Evolutionary conservation across 495 filamentous ascomycete species (phyloP).

Genomic region (Paragyromitra xinjiangensis): DNA sequence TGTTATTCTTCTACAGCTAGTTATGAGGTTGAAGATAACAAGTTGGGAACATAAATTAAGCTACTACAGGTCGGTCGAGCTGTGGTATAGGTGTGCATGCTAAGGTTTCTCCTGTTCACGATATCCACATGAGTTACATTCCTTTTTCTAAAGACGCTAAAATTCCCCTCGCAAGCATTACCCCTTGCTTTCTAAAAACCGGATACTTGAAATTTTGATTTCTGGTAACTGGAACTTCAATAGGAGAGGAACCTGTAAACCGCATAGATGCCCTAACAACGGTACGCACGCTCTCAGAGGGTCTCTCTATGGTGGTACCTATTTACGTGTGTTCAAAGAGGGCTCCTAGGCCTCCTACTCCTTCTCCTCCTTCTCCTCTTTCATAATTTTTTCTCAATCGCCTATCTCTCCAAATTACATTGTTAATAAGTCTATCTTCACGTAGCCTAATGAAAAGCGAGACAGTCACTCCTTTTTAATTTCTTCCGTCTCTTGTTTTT

Average conservation of each 20-base stretch:
- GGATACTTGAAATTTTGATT: constrained; percentile 14
- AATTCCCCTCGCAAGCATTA: not conserved
- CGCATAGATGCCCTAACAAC: not conserved
- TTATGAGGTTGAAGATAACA: too few relatives aligned
- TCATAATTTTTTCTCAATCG: not conserved
- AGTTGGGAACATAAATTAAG: too few relatives aligned
- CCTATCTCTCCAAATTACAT: not conserved
- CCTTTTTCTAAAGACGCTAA: not conserved
- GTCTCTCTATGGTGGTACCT: not conserved
- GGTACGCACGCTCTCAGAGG: not conserved
- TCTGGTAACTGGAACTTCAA: not conserved
- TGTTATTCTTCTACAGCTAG: not conserved
- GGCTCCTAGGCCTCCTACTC: not conserved
- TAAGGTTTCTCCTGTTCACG: not conserved
- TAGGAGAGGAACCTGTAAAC: constrained; percentile 7
- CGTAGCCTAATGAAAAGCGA: not conserved
- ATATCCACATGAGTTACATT: not conserved
- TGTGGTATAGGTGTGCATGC: not conserved
- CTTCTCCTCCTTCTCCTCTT: not conserved
- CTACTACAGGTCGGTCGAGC: too few relatives aligned
- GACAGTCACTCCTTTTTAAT: constrained; percentile 30
- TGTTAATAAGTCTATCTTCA: not conserved
- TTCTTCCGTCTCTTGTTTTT: constrained; percentile 1
- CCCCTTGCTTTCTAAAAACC: constrained; percentile 15
- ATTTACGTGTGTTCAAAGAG: not conserved